Conservation (phyloP, 2,329 filamentous ascomycete genomes). For the Rhytidhysteron rufulum region DNA sequence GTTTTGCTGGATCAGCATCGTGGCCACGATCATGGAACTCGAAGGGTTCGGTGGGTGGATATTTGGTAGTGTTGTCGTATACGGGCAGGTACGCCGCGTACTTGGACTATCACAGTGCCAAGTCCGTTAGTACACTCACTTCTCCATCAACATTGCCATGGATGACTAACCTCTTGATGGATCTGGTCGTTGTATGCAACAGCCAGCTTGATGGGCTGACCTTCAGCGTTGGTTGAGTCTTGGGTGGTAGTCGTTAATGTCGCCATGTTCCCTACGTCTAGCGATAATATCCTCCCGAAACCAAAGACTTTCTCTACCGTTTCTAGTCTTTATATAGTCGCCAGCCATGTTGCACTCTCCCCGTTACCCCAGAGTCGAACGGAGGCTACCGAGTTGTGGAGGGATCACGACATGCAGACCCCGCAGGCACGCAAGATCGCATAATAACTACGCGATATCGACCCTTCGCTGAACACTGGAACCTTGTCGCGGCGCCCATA, state of each 20-base stretch:
- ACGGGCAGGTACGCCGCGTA: constrained; percentile 35
- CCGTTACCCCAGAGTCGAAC: not conserved
- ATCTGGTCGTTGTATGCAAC: constrained; percentile 20
- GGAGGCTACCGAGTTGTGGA: constrained; percentile 3
- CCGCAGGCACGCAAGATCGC: constrained; percentile 20
- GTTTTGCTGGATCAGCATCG: constrained; percentile 41
- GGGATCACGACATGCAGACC: constrained; percentile 22
- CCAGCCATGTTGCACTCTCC: not conserved
- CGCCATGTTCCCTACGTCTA: constrained; percentile 3
- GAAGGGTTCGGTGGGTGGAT: constrained; percentile 39
- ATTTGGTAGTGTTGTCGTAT: constrained; percentile 34
- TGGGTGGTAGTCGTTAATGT: constrained; percentile 10
- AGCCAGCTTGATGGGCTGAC: constrained; percentile 17
- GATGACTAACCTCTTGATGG: constrained; percentile 12
- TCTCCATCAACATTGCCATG: not conserved
- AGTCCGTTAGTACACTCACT: not conserved
- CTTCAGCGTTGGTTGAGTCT: constrained; percentile 16
- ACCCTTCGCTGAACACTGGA: too few relatives aligned
- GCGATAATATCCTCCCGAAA: not conserved
- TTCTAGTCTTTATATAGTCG: not conserved
- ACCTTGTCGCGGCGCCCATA: too few relatives aligned
- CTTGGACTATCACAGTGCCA: constrained; percentile 35
- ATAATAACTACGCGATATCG: constrained; percentile 8
- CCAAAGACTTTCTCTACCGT: not conserved
- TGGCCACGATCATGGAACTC: constrained; percentile 40